Conservation (phyloP, 495 filamentous ascomycete species). For the Staphylotrichum longicolle region DNA sequence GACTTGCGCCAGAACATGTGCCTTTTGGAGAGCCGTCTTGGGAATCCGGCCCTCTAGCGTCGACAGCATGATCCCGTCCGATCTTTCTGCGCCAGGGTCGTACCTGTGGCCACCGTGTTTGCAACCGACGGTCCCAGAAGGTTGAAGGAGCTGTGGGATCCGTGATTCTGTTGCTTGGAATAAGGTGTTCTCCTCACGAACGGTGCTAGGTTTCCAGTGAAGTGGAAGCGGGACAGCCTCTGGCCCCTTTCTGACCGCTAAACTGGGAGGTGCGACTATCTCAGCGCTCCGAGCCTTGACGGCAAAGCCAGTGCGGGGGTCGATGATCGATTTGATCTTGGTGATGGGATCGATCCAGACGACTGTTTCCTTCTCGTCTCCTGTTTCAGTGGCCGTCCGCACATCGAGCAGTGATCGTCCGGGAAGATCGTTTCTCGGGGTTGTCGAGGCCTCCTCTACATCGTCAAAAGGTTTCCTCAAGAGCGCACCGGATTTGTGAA, state of each 20-base stretch:
- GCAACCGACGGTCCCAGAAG: constrained; percentile 16
- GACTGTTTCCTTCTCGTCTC: constrained; percentile 40
- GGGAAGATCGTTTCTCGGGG: background rate
- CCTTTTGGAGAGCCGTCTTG: constrained; percentile 59
- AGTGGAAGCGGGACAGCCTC: background rate
- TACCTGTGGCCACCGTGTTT: background rate
- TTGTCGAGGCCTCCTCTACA: constrained; percentile 14
- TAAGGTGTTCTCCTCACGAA: constrained; percentile 25
- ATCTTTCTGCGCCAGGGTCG: constrained; percentile 18
- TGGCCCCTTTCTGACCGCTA: background rate
- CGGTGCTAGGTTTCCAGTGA: constrained; percentile 34
- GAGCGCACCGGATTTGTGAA: constrained; percentile 36
- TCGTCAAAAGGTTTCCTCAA: constrained; percentile 42
- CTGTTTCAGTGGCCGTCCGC: background rate
- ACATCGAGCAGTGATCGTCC: background rate
- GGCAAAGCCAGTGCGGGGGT: constrained; percentile 34
- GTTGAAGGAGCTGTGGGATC: constrained; percentile 38
- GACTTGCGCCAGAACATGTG: constrained; percentile 74
- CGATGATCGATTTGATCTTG: constrained; percentile 49
- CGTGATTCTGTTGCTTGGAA: constrained; percentile 39
- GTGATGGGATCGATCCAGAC: constrained; percentile 69
- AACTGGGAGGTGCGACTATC: background rate
- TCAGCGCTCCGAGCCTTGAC: constrained; percentile 9
- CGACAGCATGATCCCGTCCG: constrained; percentile 12
- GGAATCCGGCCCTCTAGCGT: constrained; percentile 57